Conservation (phyloP, 805 yeast genomes). For the Phaffomyces opuntiae region DNA sequence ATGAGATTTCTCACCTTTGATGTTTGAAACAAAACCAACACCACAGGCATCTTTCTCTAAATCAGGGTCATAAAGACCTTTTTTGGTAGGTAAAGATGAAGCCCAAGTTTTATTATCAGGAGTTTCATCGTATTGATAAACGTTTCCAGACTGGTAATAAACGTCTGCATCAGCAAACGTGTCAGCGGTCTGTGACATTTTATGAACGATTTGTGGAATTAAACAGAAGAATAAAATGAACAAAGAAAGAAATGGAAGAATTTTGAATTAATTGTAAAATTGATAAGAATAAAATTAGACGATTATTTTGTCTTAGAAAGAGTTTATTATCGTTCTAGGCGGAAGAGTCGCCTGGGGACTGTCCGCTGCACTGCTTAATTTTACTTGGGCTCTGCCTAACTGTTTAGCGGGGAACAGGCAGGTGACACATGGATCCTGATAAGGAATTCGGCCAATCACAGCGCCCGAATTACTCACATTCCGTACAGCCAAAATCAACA, state of each 20-base stretch:
- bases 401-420: no score
- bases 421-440: no score
- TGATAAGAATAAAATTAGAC: no score
- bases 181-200: constrained; percentile 3
- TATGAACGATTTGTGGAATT: no score
- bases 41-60: constrained; percentile 97
- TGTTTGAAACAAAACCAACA: constrained; percentile 94
- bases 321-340: no score
- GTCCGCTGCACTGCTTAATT: no score
- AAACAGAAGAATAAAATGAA: not conserved
- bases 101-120: constrained; percentile 90
- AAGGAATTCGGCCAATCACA: not conserved
- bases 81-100: constrained; percentile 71
- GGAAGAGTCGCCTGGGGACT: no score
- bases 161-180: constrained; percentile 9
- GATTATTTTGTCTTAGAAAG: no score
- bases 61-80: constrained; percentile 92
- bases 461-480: not conserved
- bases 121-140: constrained; percentile 55
- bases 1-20: constrained; percentile 82
- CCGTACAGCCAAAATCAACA: no score
- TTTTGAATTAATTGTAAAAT: no score
- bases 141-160: constrained; percentile 10
- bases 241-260: no score
- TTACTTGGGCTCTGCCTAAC: not conserved